Evolutionary conservation across 257 asterid species (phyloP).

Genomic region (Petrea volubilis): DNA sequence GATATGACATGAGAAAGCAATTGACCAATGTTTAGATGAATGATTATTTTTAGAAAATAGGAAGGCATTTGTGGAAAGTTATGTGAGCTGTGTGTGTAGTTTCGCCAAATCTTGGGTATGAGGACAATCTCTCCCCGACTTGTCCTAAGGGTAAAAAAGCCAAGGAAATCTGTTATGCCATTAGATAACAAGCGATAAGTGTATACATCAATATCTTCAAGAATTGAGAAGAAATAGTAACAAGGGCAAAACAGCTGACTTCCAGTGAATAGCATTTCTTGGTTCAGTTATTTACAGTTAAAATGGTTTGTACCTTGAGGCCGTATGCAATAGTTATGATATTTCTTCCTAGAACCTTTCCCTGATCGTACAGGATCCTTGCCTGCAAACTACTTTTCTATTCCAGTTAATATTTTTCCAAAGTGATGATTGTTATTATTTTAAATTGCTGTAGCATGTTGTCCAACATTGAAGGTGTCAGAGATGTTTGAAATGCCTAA

Average conservation of each 20-base stretch:
- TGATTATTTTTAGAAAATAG: neutral
- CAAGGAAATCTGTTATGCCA: neutral
- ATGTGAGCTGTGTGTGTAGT: constrained; percentile 2
- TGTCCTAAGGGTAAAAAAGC: neutral
- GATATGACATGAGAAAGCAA: neutral
- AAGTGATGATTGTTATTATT: neutral
- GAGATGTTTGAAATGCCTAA: constrained; percentile 3
- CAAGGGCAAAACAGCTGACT: neutral
- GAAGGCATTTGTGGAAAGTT: neutral
- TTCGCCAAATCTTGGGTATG: neutral
- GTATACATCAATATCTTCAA: neutral
- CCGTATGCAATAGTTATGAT: neutral
- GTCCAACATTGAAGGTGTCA: neutral
- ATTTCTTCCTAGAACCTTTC: constrained; percentile 1
- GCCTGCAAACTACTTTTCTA: neutral
- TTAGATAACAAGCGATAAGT: constrained; percentile 11
- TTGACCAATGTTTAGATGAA: neutral
- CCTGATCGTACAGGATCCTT: neutral
- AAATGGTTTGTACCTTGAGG: neutral
- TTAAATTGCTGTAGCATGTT: neutral
- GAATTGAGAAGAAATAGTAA: neutral
- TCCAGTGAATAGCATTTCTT: neutral
- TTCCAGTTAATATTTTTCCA: neutral
- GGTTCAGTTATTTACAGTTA: neutral
- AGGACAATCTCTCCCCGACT: neutral